A percentile compares a stretch with the other conserved stretches of the same genome.
phyloP scores from a whole-genome alignment of 1,139 yeast genomes.

The Geotrichum siamense region DNA sequence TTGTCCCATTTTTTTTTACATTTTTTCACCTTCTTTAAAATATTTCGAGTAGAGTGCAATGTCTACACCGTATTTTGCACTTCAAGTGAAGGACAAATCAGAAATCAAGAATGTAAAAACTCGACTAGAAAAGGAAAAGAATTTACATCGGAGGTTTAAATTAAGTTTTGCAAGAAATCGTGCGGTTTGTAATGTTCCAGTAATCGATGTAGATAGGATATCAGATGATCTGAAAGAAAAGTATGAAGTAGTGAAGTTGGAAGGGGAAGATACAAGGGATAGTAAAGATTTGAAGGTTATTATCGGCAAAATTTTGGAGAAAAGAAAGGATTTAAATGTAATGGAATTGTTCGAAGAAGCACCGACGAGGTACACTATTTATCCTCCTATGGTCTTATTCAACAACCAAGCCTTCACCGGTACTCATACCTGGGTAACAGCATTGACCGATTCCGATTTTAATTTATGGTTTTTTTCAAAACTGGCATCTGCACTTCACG shows the following conservation, averaged over 20 bases:
- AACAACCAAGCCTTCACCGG: constrained; percentile 30
- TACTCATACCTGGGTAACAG: constrained; percentile 40
- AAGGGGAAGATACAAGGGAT: background rate
- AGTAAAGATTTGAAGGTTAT: constrained; percentile 12
- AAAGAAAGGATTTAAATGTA: background rate
- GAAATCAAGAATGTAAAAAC: constrained; percentile 29
- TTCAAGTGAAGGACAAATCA: constrained; percentile 15
- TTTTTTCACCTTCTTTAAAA: too few species aligned
- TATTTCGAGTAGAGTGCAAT: too few species aligned
- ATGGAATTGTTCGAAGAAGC: background rate
- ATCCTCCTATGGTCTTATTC: constrained; percentile 61
- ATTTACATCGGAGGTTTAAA: constrained; percentile 26
- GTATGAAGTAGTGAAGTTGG: background rate
- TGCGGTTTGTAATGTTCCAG: background rate
- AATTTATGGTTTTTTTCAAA: constrained; percentile 9
- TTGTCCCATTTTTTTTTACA: too few species aligned
- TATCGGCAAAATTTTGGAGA: constrained; percentile 1
- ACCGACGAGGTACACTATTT: constrained; percentile 54
- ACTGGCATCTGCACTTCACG: constrained; percentile 19
- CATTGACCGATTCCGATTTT: constrained; percentile 1
- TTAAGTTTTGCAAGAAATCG: constrained; percentile 20
- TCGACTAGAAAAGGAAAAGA: constrained; percentile 23
- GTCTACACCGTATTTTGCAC: constrained; percentile 1
- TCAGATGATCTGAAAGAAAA: background rate
- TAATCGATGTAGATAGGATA: background rate